Evolutionary conservation across 768 basidiomycete genomes (phyloP), one percentile per base, ranked within the genome.

Genomic region (Leucosporidium yakuticum): DNA sequence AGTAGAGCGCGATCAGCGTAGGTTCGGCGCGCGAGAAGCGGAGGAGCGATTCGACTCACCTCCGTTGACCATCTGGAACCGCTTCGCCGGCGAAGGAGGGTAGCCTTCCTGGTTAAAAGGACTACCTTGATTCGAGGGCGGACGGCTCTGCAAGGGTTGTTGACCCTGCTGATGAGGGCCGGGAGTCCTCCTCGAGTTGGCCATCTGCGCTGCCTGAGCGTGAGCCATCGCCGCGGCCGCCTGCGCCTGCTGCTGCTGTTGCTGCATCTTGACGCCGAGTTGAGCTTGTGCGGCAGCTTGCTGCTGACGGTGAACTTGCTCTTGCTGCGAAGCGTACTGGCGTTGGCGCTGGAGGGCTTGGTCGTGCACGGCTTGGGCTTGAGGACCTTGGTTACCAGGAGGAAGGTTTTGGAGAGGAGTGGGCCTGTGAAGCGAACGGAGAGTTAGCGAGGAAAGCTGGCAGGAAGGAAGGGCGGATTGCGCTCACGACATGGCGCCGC

Each of bases 21-120:
- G 5, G 25, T 4, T 54, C 53, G 25, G 23, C 53, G 25, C 27
- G 6, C 4, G 27, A 4, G 27, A 54, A 29, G 9, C 11, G 12
- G n/a, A n/a, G n/a, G n/a, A n/a, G 31, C 27, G 27, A 29, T 4
- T 6, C 25, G 20, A 54, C 53, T 7, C 27, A 29, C 53, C 53
- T 29, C 27, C 27, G 31, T 25, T 31, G 27, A 54, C 31, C 53
- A 31, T 27, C 27, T 54, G 25, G 27, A 54, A 54, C 27, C 53
- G 53, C 53, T 54, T 54, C 53, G 53, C 25, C 53, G 53, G 53
- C 53, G 53, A 54, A 54, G 53, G 15, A 31, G 25, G 53, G 20
- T 27, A 54, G 53, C 31, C 53, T 31, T 54, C 27, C 53, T 54
- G 53, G 1, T 17, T 31, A 27, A 17, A 54, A 29, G 53, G 53